phyloP scores from a whole-genome alignment of 768 basidiomycete species.

The Xerocomellus chrysenteron region DNA sequence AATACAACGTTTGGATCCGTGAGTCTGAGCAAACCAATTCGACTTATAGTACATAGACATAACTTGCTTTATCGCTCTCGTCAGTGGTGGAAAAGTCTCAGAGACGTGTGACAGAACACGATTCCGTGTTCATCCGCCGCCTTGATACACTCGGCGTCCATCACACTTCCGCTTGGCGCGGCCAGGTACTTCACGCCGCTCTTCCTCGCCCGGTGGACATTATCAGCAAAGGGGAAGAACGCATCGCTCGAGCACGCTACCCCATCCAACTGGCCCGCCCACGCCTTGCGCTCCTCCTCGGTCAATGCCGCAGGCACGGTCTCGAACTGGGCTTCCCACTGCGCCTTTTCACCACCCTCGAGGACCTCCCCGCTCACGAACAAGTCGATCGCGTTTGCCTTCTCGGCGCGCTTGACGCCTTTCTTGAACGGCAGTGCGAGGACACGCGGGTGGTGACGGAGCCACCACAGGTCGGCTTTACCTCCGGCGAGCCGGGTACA shows the following conservation, averaged over 20 bases:
- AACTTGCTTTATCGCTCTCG: background rate
- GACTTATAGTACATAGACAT: constrained; percentile 1
- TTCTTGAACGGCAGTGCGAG: constrained; percentile 94
- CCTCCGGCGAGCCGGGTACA: constrained; percentile 96
- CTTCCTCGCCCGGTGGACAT: constrained; percentile 89
- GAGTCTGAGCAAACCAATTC: background rate
- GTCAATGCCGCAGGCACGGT: constrained; percentile 62
- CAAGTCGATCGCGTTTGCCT: constrained; percentile 96
- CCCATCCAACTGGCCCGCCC: constrained; percentile 71
- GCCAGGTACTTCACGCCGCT: constrained; percentile 93
- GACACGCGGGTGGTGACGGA: constrained; percentile 94
- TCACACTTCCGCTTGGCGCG: constrained; percentile 91
- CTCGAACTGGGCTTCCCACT: constrained; percentile 92
- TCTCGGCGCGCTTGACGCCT: constrained; percentile 96
- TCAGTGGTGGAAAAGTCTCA: constrained; percentile 90
- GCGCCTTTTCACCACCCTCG: constrained; percentile 83
- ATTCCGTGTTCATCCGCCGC: constrained; percentile 92
- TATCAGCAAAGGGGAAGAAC: constrained; percentile 99
- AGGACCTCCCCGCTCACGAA: constrained; percentile 89
- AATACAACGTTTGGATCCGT: background rate
- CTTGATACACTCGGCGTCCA: constrained; percentile 96
- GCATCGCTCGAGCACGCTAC: constrained; percentile 96
- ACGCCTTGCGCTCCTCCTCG: constrained; percentile 69
- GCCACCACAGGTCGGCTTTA: constrained; percentile 99
- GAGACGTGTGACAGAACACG: constrained; percentile 85